A percentile compares a stretch with the other conserved stretches of the same genome.
Conservation (phyloP, 1,284 basidiomycete genomes). For the Peniophora sp. region DNA sequence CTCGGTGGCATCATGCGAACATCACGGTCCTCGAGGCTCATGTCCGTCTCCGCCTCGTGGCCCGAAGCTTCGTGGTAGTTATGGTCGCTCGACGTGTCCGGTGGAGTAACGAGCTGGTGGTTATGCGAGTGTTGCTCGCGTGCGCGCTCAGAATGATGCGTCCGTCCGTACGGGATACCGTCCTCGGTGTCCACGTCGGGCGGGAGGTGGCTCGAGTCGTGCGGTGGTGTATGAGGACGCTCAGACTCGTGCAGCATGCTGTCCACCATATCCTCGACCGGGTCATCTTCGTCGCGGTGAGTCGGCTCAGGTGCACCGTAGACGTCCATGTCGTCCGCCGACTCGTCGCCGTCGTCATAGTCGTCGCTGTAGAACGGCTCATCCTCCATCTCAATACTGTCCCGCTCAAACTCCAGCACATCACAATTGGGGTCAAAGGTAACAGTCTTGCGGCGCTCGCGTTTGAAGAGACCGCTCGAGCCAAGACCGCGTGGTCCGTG, state of each 20-base stretch:
- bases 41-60: no score
- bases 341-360: no score
- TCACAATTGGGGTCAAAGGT: conserved; percentile 83
- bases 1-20: conserved; percentile 37
- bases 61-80: no score
- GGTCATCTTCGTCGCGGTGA: conserved; percentile 36
- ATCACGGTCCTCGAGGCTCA: conserved; percentile 25
- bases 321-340: conserved; percentile 27
- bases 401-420: conserved; percentile 78
- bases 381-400: conserved; percentile 33
- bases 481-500: conserved; percentile 74
- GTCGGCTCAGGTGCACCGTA: not conserved
- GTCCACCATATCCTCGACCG: conserved; percentile 56
- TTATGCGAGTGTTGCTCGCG: conserved; percentile 11
- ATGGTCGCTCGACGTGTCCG: conserved; percentile 1
- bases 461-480: conserved; percentile 27
- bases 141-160: conserved; percentile 50
- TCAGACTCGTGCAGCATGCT: conserved; percentile 39
- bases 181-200: conserved; percentile 45
- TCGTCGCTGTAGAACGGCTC: conserved; percentile 33
- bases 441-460: conserved; percentile 70
- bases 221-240: conserved; percentile 19
- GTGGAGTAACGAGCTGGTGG: conserved; percentile 9
- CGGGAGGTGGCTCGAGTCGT: conserved; percentile 11
- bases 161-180: conserved; percentile 61